Conservation (phyloP, 768 basidiomycete species). For the Saitozyma podzolica region DNA sequence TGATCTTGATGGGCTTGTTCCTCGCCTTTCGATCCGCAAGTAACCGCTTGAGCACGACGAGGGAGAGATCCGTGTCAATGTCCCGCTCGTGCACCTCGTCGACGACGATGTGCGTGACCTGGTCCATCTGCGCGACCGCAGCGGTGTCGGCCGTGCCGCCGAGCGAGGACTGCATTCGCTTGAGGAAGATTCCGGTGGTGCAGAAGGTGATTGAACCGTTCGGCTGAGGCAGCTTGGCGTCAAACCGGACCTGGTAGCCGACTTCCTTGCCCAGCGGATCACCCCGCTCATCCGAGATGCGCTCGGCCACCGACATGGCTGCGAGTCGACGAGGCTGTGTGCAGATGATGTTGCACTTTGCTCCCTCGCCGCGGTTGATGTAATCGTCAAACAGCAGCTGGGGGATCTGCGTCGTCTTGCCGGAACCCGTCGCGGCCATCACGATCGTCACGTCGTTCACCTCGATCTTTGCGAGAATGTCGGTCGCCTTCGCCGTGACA, state of each 20-base stretch:
- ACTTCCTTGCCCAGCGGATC: conserved; percentile 69
- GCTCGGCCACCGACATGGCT: conserved; percentile 85
- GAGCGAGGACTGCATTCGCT: conserved; percentile 75
- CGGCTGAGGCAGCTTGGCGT: conserved; percentile 71
- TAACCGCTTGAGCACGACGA: conserved; percentile 84
- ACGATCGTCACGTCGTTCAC: conserved; percentile 71
- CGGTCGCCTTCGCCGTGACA: conserved; percentile 67
- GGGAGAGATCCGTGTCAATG: conserved; percentile 83
- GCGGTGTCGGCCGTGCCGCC: conserved; percentile 41
- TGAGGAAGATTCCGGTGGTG: conserved; percentile 87
- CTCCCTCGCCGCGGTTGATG: conserved; percentile 75
- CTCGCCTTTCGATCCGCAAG: conserved; percentile 70
- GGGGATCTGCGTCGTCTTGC: conserved; percentile 93
- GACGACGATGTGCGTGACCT: conserved; percentile 84
- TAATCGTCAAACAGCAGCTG: conserved; percentile 85
- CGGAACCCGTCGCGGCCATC: conserved; percentile 59
- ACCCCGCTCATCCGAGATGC: conserved; percentile 84
- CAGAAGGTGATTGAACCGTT: conserved; percentile 88
- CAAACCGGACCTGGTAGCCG: conserved; percentile 92
- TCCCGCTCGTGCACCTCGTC: conserved; percentile 97
- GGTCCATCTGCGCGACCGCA: conserved; percentile 60
- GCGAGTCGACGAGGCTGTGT: conserved; percentile 91
- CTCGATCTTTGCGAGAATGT: conserved; percentile 68
- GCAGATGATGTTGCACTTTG: conserved; percentile 83
- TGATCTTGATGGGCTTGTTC: conserved; percentile 73